phyloP scores from a whole-genome alignment of 2,329 filamentous ascomycete species.

The Didymella segeticola region DNA sequence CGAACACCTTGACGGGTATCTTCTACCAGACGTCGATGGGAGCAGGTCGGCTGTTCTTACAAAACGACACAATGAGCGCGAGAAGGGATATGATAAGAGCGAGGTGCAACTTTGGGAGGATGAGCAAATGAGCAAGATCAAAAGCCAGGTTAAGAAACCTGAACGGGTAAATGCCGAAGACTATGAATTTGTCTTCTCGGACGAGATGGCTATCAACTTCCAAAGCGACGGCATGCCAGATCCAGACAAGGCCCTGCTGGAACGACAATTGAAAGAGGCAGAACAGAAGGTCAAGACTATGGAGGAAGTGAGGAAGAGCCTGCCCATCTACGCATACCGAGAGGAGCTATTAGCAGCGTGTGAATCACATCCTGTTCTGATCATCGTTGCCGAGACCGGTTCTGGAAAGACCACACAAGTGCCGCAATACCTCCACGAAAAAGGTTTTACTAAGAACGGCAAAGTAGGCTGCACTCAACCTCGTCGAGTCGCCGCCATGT shows the following conservation, averaged over 20 bases:
- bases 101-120: conserved; percentile 97
- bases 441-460: conserved; percentile 63
- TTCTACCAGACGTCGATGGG: conserved; percentile 85
- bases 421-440: conserved; percentile 88
- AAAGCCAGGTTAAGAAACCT: conserved; percentile 61
- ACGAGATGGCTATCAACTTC: conserved; percentile 86
- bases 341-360: conserved; percentile 87
- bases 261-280: conserved; percentile 84
- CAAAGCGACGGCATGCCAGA: conserved; percentile 63
- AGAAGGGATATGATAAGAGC: conserved; percentile 87
- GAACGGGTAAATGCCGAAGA: conserved; percentile 80
- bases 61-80: conserved; percentile 83
- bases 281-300: conserved; percentile 89
- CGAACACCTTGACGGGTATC: conserved; percentile 89
- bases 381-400: conserved; percentile 94
- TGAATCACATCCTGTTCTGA: conserved; percentile 83
- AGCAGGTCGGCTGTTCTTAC: conserved; percentile 92
- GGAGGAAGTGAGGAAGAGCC: conserved; percentile 85
- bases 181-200: conserved; percentile 93
- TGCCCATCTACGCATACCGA: conserved; percentile 89
- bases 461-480: conserved; percentile 93
- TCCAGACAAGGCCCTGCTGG: conserved; percentile 70
- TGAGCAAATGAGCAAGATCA: conserved; percentile 86
- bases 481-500: conserved; percentile 95
- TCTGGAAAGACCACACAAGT: conserved; percentile 96